Evolutionary conservation across 345 rosid species (phyloP), one percentile per base, ranked within the genome.

Genomic region (Euphorbia peplus): DNA sequence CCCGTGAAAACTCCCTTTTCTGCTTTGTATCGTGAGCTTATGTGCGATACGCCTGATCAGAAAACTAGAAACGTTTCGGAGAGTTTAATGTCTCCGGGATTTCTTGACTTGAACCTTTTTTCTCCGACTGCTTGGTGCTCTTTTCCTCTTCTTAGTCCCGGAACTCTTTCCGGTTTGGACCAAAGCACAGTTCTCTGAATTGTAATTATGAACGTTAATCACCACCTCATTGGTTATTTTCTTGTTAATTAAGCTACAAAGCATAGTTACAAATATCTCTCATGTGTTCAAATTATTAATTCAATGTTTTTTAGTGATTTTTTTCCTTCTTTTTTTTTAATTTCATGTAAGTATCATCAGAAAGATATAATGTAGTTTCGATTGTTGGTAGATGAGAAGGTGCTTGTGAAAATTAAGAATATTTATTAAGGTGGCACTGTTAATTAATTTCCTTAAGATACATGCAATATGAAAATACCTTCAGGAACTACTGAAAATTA

Each of bases 121-220:
- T 81, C 90, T 6, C 85, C 95, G 0, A 79, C 97, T 53, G 68
- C 87, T 53, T 53, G 28, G 57, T 53, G 57, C 9, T 53, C 57
- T 22, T 81, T n/a, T 80, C 91, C 7, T 84, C 95, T 0, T 82
- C 97, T 57, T 66, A 86, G 90, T 71, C 89, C 96, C 0, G 83
- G 86, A 74, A 82, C 85, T 56, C 81, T 89, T 46, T 83, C 90
- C 52, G 22, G 79, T 63, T 81, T 84, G 79, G 82, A 83, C 67
- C 76, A 42, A 59, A 76, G 78, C 50, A 67, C 70, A 7, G 67
- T 74, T n/a, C 80, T 79, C 37, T 79, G 64, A 28, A 12, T 7
- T 44, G 18, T 44, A 44, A 44, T 10, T 44, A 44, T 44, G 16
- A 44, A 0, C 15, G 14, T 44, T 44, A 44, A 39, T 39, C 9